Base-by-base conservation (phyloP, 805 yeast genomes). In the Brettanomyces naardenensis region DNA sequence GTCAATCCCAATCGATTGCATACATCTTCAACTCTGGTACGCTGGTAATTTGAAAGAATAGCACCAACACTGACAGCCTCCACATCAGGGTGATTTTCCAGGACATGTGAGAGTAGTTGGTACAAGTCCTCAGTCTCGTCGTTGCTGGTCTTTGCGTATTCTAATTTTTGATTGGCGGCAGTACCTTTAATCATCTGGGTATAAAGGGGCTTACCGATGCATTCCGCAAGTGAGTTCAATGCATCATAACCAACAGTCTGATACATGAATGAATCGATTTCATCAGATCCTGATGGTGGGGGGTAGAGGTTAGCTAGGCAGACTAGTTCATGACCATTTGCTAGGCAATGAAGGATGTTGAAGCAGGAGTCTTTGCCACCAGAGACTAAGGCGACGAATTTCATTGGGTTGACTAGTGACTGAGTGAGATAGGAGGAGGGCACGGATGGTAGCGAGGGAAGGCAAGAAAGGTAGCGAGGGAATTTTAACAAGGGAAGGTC, bases 361-460 rank as follows among this genome's bases (percentile, higher is more conserved):
- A 73, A 92, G 62, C 89, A 87, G 6, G 97, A 89, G 58, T 92
- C 98, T 53, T 92, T 92, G 0, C 98, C 98, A 4, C 98, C 98
- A 1, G 95, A 85, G 0, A 92, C 78, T 18, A 92, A 67, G 0
- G 95, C 98, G 25, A 88, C 84, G 53, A 89, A 85, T 58, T 87
- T 88, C 98, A 92, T 90, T n/a, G n/a, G 15, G 5, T 19, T 19
- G 26, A 7, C n/a, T 14, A 10, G n/a, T 23, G 26, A 11, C 3
- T 19, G 15, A 20, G 30, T n/a, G 7, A 28, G n/a, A n/a, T 14
- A 28, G 13, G 9, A 9, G 27, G 27, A 23, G 27, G 27, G 9
- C 13, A 23, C 13, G 11, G 9, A 23, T 23, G 27, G 27, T 23
- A 23, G 11, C 27, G 9, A 23, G 27, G 27, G 27, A 23, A 23